Evolutionary conservation across 768 basidiomycete species (phyloP).

Genomic region (Lactarius sanguifluus): DNA sequence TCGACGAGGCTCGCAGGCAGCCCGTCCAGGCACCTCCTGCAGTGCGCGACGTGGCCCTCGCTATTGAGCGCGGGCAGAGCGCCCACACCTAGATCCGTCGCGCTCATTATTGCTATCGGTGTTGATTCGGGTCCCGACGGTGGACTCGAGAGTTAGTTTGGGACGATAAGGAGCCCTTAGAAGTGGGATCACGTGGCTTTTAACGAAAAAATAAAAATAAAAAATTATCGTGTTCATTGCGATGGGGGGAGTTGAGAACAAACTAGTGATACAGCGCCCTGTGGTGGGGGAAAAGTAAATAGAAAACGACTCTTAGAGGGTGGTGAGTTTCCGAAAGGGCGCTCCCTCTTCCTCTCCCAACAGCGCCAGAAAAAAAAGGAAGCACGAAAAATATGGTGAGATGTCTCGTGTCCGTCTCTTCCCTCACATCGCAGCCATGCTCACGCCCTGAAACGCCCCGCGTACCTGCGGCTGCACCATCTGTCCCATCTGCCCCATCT

Average conservation of each 20-base stretch:
- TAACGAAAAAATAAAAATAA: slow-evolving; percentile 23
- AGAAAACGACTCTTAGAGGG: not conserved
- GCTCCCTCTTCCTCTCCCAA: not conserved
- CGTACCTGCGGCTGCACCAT: slow-evolving; percentile 29
- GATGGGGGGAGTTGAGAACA: slow-evolving; percentile 9
- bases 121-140: not conserved
- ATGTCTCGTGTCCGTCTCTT: not conserved
- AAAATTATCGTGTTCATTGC: slow-evolving; percentile 28
- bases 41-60: slow-evolving; percentile 62
- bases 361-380: not conserved
- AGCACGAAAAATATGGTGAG: slow-evolving; percentile 8
- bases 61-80: slow-evolving; percentile 39
- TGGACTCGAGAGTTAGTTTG: no score
- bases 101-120: not conserved
- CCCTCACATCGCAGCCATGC: slow-evolving; percentile 30
- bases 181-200: no score
- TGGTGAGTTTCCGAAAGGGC: no score
- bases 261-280: slow-evolving; percentile 28
- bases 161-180: no score
- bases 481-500: slow-evolving; percentile 21
- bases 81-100: not conserved
- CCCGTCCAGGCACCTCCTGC: slow-evolving; percentile 64
- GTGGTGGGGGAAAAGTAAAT: not conserved
- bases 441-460: slow-evolving; percentile 30
- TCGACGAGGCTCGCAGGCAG: slow-evolving; percentile 69